Conservation (phyloP, 768 basidiomycete species). For the Brasilioporus rufonigricans region DNA sequence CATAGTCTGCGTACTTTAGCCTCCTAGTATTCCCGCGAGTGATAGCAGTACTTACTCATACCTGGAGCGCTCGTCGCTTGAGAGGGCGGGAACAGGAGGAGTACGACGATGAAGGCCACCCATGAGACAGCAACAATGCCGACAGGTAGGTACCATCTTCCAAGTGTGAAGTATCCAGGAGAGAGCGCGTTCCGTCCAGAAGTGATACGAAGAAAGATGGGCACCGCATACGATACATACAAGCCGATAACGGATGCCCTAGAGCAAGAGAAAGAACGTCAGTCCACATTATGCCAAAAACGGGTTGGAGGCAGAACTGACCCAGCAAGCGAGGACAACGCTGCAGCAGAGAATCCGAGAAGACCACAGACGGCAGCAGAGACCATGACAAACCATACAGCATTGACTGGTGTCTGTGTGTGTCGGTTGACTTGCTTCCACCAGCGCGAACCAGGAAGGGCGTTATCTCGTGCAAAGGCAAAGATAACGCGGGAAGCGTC, state of each 20-base stretch:
- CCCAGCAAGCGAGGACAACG: slow-evolving; percentile 67
- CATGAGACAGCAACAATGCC: slow-evolving; percentile 62
- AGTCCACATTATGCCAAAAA: neutral
- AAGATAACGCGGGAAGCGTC: slow-evolving; percentile 76
- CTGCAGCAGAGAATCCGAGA: slow-evolving; percentile 63
- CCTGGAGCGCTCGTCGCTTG: slow-evolving; percentile 38
- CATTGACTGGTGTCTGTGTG: slow-evolving; percentile 71
- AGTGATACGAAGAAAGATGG: slow-evolving; percentile 70
- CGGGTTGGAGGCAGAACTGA: slow-evolving; percentile 25
- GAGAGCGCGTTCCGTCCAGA: slow-evolving; percentile 57
- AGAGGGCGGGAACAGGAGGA: slow-evolving; percentile 56
- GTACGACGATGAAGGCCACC: slow-evolving; percentile 59
- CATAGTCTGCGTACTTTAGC: slow-evolving; percentile 48
- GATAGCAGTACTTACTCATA: slow-evolving; percentile 51
- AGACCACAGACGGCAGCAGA: slow-evolving; percentile 56
- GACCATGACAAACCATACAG: slow-evolving; percentile 71
- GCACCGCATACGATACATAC: slow-evolving; percentile 62
- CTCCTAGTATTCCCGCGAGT: neutral
- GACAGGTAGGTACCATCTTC: slow-evolving; percentile 57
- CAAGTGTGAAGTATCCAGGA: slow-evolving; percentile 61
- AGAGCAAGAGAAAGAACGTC: neutral
- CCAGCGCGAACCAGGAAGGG: slow-evolving; percentile 67
- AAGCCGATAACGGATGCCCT: slow-evolving; percentile 72
- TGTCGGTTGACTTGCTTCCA: slow-evolving; percentile 60
- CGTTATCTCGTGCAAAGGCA: slow-evolving; percentile 72